phyloP scores from a whole-genome alignment of 2,329 filamentous ascomycete genomes.

The Plenodomus tracheiphilus region DNA sequence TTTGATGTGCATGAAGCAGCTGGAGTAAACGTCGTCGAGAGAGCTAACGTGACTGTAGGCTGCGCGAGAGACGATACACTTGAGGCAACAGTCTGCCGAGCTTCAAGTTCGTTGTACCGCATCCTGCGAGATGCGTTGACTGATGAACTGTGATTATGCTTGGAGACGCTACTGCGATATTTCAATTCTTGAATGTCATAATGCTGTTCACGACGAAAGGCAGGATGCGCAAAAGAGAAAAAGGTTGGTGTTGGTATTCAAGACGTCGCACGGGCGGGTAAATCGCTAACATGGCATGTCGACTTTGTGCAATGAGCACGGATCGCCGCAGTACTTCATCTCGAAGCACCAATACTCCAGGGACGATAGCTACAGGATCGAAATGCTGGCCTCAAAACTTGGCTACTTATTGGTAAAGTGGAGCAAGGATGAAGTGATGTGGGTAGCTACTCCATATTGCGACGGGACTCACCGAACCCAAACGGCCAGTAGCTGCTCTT shows the following conservation, averaged over 20 bases:
- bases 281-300: not conserved
- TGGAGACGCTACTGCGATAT: too few species aligned
- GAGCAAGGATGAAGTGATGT: not conserved
- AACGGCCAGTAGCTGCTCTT: not conserved
- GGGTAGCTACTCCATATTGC: not conserved
- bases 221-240: not conserved
- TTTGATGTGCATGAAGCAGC: constrained; percentile 28
- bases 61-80: not conserved
- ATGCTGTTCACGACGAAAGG: not conserved
- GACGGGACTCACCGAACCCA: not conserved
- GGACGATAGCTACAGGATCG: not conserved
- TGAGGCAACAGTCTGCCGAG: not conserved
- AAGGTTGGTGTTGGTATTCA: not conserved
- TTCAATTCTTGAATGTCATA: not conserved
- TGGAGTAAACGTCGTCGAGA: constrained; percentile 32
- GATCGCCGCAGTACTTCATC: not conserved
- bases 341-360: not conserved
- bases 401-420: not conserved
- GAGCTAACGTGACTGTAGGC: constrained; percentile 15
- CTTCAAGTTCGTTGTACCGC: not conserved
- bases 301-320: not conserved
- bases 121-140: not conserved
- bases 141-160: too few species aligned
- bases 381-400: not conserved
- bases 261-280: not conserved